phyloP scores from a whole-genome alignment of 345 rosid genomes.

The Laguncularia racemosa region DNA sequence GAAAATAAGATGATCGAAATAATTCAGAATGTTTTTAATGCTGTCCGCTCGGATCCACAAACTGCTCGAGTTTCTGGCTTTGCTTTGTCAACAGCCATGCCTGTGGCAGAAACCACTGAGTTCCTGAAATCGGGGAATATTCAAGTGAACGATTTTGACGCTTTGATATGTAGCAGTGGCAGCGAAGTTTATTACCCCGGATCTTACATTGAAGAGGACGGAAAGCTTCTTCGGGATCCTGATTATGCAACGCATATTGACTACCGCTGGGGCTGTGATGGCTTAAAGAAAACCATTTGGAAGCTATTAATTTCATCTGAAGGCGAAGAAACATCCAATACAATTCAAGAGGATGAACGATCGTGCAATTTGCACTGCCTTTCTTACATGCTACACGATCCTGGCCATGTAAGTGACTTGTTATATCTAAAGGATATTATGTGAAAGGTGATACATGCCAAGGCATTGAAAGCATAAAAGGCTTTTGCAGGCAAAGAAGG shows the following conservation, averaged over 20 bases:
- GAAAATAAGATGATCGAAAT: constrained; percentile 51
- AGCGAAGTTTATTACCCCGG: constrained; percentile 90
- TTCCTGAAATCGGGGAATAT: constrained; percentile 61
- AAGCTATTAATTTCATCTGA: constrained; percentile 67
- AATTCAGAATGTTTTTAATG: constrained; percentile 60
- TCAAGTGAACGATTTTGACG: constrained; percentile 71
- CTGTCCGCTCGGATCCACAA: constrained; percentile 51
- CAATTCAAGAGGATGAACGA: constrained; percentile 48
- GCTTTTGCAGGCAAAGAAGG: constrained; percentile 50
- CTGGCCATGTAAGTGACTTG: constrained; percentile 40
- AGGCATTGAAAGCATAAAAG: constrained; percentile 9
- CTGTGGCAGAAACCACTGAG: constrained; percentile 45
- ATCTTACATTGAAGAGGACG: constrained; percentile 43
- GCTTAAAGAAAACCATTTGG: constrained; percentile 84
- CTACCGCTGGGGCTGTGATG: constrained; percentile 86
- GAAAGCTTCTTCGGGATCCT: constrained; percentile 71
- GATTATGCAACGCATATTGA: constrained; percentile 86
- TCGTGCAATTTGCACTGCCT: constrained; percentile 73
- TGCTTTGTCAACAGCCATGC: constrained; percentile 80
- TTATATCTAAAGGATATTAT: neutral
- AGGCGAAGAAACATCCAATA: constrained; percentile 32
- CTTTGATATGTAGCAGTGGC: constrained; percentile 89
- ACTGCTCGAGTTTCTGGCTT: constrained; percentile 59
- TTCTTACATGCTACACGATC: constrained; percentile 59
- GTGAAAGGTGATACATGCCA: neutral